Percentiles rank a stretch among this genome's conserved stretches.
Conservation (phyloP, 1,284 basidiomycete species). For the Paramarasmius palmivorus region DNA sequence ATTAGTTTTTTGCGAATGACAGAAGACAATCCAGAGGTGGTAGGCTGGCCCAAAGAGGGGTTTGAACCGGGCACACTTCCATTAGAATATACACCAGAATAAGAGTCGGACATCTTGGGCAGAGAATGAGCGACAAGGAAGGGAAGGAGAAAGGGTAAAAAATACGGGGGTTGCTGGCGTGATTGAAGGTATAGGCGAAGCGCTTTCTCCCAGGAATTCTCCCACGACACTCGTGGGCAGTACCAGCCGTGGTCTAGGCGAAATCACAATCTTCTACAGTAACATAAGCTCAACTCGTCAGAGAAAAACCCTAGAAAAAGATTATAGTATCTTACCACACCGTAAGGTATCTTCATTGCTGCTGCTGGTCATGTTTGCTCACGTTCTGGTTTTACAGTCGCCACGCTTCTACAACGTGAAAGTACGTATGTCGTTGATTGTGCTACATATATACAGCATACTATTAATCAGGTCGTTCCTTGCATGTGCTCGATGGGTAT, state of each 20-base stretch:
- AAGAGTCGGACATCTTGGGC: constrained; percentile 70
- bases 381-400: not conserved
- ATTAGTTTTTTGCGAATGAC: constrained; percentile 90
- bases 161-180: constrained; percentile 47
- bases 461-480: constrained; percentile 13
- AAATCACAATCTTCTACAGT: constrained; percentile 4
- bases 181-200: constrained; percentile 43
- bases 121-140: constrained; percentile 20
- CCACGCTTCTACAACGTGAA: constrained; percentile 10
- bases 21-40: constrained; percentile 46
- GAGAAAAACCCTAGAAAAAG: not conserved
- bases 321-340: constrained; percentile 2
- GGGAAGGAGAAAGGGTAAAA: constrained; percentile 27
- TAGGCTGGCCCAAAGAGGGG: constrained; percentile 50
- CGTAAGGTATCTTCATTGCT: constrained; percentile 6
- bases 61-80: constrained; percentile 61
- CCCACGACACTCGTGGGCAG: not conserved
- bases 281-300: not conserved
- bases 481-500: too few species aligned
- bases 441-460: too few species aligned
- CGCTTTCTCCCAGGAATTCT: constrained; percentile 8
- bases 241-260: constrained; percentile 1
- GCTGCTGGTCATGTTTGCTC: not conserved
- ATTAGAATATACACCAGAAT: constrained; percentile 66
- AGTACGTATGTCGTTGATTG: too few species aligned